A percentile compares a stretch with the other conserved stretches of the same genome.
These are phyloP conservation scores for Torulaspora pretoriensis DNA, from an alignment of 1,139 yeast genomes.

Conservation along the genomic window DNA sequence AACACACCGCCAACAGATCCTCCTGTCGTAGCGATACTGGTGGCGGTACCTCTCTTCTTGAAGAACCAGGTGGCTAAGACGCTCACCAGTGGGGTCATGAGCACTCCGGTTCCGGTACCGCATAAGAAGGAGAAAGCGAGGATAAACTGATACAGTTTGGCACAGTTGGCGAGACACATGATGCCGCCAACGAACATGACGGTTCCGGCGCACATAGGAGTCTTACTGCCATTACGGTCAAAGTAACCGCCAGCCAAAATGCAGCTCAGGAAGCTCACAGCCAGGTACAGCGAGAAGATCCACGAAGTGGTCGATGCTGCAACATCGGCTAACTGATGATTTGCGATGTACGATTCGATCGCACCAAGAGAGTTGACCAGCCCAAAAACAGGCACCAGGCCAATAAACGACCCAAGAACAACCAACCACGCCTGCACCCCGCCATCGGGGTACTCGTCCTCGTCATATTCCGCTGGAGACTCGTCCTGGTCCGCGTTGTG, in stretches of 20 bases:
- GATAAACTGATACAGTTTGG: slow-evolving; percentile 51
- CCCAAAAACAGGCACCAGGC: slow-evolving; percentile 61
- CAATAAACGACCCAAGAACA: slow-evolving; percentile 61
- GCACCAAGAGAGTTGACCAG: slow-evolving; percentile 67
- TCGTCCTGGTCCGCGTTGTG: slow-evolving; percentile 9
- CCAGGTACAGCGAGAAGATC: slow-evolving; percentile 64
- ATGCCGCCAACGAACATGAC: slow-evolving; percentile 45
- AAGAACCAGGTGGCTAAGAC: slow-evolving; percentile 58
- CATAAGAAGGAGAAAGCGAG: slow-evolving; percentile 48
- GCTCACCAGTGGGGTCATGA: slow-evolving; percentile 55
- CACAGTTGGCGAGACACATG: slow-evolving; percentile 49
- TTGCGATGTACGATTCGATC: slow-evolving; percentile 58
- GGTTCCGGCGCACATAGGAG: slow-evolving; percentile 45
- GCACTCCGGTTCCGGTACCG: slow-evolving; percentile 55
- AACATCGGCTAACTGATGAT: slow-evolving; percentile 49
- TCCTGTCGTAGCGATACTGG: slow-evolving; percentile 57
- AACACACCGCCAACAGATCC: slow-evolving; percentile 62
- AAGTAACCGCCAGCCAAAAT: slow-evolving; percentile 55
- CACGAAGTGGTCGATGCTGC: slow-evolving; percentile 57
- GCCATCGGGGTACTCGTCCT: slow-evolving; percentile 33
- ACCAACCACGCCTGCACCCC: slow-evolving; percentile 44
- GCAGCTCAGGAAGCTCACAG: slow-evolving; percentile 54
- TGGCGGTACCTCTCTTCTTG: slow-evolving; percentile 49
- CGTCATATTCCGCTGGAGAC: slow-evolving; percentile 14
- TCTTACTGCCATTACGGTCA: slow-evolving; percentile 47